A percentile compares a stretch with the other conserved stretches of the same genome.
Evolutionary conservation across 345 rosid genomes (phyloP).

Genomic region (Syzygium oleosum): DNA sequence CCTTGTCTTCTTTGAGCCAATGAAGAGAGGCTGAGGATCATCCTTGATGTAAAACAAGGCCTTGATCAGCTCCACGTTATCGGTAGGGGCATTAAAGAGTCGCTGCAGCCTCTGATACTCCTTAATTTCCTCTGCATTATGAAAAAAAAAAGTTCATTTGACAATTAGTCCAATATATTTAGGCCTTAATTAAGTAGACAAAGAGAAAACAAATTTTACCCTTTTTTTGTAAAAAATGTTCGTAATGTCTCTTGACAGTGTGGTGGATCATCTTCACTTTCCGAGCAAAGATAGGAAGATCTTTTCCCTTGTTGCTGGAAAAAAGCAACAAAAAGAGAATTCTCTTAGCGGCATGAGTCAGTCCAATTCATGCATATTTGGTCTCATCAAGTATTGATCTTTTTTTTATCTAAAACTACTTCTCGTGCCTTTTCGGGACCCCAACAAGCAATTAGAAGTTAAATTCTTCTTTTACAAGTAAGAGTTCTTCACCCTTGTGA

Average conservation of each 20-base stretch:
- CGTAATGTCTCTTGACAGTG: background rate
- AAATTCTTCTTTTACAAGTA: background rate
- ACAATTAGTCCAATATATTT: background rate
- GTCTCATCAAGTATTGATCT: background rate
- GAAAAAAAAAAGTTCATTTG: background rate
- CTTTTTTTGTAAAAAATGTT: slow-evolving; percentile 2
- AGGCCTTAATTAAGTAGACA: background rate
- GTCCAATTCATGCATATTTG: background rate
- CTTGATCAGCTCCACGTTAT: slow-evolving; percentile 32
- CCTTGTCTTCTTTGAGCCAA: slow-evolving; percentile 24
- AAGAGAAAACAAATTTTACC: background rate
- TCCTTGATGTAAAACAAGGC: slow-evolving; percentile 31
- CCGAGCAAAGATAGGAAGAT: background rate
- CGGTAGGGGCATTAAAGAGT: slow-evolving; percentile 18
- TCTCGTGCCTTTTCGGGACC: background rate
- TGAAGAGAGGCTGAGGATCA: slow-evolving; percentile 28
- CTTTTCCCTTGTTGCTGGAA: background rate
- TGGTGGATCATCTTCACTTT: slow-evolving; percentile 1
- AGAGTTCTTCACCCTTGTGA: background rate
- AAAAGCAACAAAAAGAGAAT: background rate
- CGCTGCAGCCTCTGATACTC: slow-evolving; percentile 19
- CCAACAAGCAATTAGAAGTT: background rate
- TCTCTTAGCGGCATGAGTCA: background rate
- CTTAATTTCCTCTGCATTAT: slow-evolving; percentile 25
- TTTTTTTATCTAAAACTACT: background rate